phyloP scores from a whole-genome alignment of 805 yeast genomes.

The Myxozyma geophila region DNA sequence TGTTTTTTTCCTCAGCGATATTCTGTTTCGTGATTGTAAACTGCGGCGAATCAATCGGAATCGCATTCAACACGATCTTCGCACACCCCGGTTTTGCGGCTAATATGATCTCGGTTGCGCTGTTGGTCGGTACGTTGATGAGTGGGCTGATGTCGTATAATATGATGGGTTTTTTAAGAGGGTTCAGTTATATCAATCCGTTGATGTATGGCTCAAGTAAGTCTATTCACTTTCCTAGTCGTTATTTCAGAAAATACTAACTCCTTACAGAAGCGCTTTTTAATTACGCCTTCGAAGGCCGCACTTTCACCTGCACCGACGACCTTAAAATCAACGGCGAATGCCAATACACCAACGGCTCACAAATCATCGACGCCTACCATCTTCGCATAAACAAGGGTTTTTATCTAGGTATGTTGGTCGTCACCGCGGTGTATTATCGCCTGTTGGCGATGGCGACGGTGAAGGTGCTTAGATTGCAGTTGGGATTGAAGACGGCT shows the following conservation, averaged over 20 bases:
- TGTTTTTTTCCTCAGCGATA: constrained; percentile 68
- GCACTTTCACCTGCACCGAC: constrained; percentile 57
- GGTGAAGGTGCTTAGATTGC: constrained; percentile 36
- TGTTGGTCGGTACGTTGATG: constrained; percentile 78
- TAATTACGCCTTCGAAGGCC: constrained; percentile 54
- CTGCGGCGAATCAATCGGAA: constrained; percentile 86
- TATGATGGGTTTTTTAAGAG: constrained; percentile 71
- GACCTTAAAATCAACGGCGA: constrained; percentile 44
- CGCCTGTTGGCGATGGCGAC: constrained; percentile 39
- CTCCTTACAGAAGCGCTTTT: constrained; percentile 18
- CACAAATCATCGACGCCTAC: constrained; percentile 59
- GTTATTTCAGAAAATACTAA: constrained; percentile 4
- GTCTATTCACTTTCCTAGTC: neutral
- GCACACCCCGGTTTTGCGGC: constrained; percentile 80
- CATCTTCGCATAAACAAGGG: constrained; percentile 44
- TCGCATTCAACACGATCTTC: constrained; percentile 74
- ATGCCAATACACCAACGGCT: constrained; percentile 60
- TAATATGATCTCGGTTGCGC: constrained; percentile 66
- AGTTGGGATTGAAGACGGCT: neutral
- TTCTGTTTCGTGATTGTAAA: constrained; percentile 59
- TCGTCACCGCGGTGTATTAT: constrained; percentile 40
- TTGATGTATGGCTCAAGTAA: constrained; percentile 57
- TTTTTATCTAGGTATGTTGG: constrained; percentile 38
- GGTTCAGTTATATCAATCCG: constrained; percentile 77
- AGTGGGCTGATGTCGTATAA: constrained; percentile 81